Evolutionary conservation across 2,329 filamentous ascomycete species (phyloP).

Genomic region (Exophiala oligosperma): DNA sequence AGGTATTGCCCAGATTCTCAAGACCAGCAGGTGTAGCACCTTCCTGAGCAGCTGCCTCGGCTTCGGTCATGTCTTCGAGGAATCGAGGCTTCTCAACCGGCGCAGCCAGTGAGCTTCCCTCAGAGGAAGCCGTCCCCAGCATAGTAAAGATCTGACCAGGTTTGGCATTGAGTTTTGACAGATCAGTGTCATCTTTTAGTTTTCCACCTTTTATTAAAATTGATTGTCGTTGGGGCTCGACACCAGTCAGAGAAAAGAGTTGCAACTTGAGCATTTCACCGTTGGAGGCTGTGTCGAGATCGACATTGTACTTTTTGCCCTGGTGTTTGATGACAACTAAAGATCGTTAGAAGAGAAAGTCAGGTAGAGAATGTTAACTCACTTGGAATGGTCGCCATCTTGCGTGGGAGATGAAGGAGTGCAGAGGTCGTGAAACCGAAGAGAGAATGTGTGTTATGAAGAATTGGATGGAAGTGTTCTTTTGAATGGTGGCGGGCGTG

Average conservation of each 20-base stretch:
- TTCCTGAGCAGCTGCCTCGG: conserved; percentile 78
- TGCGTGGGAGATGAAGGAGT: conserved; percentile 21
- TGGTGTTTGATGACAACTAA: conserved; percentile 90
- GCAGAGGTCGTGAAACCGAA: neutral
- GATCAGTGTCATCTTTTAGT: conserved; percentile 90
- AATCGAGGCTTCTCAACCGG: conserved; percentile 85
- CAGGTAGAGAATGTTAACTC: conserved; percentile 28
- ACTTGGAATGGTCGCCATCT: conserved; percentile 60
- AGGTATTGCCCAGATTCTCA: conserved; percentile 93
- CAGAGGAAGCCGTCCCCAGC: conserved; percentile 78
- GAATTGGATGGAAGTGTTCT: neutral
- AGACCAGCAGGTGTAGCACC: conserved; percentile 86
- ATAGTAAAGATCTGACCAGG: conserved; percentile 88
- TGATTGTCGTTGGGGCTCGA: conserved; percentile 95
- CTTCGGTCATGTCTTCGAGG: conserved; percentile 95
- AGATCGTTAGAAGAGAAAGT: conserved; percentile 15
- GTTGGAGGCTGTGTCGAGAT: conserved; percentile 78
- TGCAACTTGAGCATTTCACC: conserved; percentile 96
- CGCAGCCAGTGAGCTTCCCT: conserved; percentile 59
- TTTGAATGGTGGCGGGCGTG: too few relatives aligned
- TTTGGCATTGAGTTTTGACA: conserved; percentile 82
- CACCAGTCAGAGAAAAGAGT: conserved; percentile 89
- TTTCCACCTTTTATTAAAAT: conserved; percentile 91
- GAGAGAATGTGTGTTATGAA: neutral
- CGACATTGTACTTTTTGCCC: conserved; percentile 92